Evolutionary conservation across 768 basidiomycete species (phyloP).

Genomic region (Mrakia hoshinonis): DNA sequence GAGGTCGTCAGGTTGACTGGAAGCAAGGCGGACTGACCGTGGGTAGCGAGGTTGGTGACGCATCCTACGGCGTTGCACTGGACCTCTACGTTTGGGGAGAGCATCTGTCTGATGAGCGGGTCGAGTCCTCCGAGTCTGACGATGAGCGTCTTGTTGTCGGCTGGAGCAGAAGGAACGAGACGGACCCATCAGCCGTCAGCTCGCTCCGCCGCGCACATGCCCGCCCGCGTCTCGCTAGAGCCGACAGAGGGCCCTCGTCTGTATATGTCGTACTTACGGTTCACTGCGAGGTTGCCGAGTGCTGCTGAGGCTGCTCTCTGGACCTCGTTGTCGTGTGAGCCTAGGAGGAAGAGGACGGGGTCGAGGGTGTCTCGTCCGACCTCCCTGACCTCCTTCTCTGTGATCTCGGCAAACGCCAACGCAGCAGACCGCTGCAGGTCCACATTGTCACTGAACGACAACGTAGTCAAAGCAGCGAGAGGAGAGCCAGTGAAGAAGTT

Average conservation of each 20-base stretch:
- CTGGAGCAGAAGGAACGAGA: constrained; percentile 43
- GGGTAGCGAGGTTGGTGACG: constrained; percentile 95
- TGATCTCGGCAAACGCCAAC: constrained; percentile 96
- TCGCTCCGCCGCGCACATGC: not conserved
- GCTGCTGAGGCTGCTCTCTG: constrained; percentile 97
- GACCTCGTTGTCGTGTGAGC: constrained; percentile 96
- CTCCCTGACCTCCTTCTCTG: constrained; percentile 96
- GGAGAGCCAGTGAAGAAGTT: constrained; percentile 96
- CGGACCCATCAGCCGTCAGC: not conserved
- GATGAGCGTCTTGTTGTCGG: constrained; percentile 97
- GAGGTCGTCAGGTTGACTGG: not conserved
- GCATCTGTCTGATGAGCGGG: constrained; percentile 96
- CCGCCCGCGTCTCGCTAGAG: not conserved
- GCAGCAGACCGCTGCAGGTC: constrained; percentile 97
- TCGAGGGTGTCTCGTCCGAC: constrained; percentile 96
- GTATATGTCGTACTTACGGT: constrained; percentile 56
- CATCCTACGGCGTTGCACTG: constrained; percentile 99
- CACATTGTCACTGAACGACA: constrained; percentile 97
- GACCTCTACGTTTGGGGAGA: constrained; percentile 92
- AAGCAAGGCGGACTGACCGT: constrained; percentile 51
- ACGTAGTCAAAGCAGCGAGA: constrained; percentile 83
- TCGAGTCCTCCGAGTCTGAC: constrained; percentile 96
- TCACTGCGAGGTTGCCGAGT: constrained; percentile 92
- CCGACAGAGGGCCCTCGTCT: constrained; percentile 5
- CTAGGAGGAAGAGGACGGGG: constrained; percentile 91